These are phyloP conservation scores for Dittrichia graveolens DNA, from an alignment of 129 eudicot genomes.

Conservation along the genomic window DNA sequence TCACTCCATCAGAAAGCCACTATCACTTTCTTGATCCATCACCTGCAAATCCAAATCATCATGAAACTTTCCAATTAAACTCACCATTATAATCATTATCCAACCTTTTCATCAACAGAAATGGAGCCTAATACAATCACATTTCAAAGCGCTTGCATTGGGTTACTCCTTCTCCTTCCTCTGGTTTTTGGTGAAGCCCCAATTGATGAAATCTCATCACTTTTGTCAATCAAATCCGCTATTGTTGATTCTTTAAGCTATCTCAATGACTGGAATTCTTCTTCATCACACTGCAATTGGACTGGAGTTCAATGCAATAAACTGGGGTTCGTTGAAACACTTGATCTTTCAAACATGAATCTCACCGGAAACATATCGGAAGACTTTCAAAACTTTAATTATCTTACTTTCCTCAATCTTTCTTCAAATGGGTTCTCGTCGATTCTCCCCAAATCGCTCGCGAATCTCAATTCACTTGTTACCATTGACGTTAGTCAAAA, in stretches of 20 bases:
- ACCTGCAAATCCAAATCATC: slow-evolving; percentile 29
- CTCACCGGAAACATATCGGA: slow-evolving; percentile 64
- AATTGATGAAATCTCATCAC: slow-evolving; percentile 42
- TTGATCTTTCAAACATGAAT: slow-evolving; percentile 82
- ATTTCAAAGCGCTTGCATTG: slow-evolving; percentile 16
- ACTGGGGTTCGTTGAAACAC: slow-evolving; percentile 48
- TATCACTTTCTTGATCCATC: slow-evolving; percentile 28
- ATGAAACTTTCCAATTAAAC: slow-evolving; percentile 16
- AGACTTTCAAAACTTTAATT: slow-evolving; percentile 40
- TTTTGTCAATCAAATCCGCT: slow-evolving; percentile 56
- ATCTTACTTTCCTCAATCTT: slow-evolving; percentile 54
- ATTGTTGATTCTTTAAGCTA: slow-evolving; percentile 58
- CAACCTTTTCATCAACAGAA: slow-evolving; percentile 16
- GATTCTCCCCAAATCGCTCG: slow-evolving; percentile 47
- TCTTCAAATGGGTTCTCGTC: slow-evolving; percentile 60
- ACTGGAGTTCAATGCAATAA: slow-evolving; percentile 67
- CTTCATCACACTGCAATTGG: slow-evolving; percentile 59
- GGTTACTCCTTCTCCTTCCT: slow-evolving; percentile 33
- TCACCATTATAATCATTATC: slow-evolving; percentile 13
- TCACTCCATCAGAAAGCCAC: slow-evolving; percentile 11
- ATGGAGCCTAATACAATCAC: slow-evolving; percentile 34
- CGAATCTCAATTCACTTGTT: slow-evolving; percentile 49
- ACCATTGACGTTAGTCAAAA: slow-evolving; percentile 65
- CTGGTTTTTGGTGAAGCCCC: slow-evolving; percentile 29
- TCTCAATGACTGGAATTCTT: slow-evolving; percentile 53